Evolutionary conservation across 1,284 basidiomycete species (phyloP).

Genomic region (Apiotrichum mycotoxinovorans): DNA sequence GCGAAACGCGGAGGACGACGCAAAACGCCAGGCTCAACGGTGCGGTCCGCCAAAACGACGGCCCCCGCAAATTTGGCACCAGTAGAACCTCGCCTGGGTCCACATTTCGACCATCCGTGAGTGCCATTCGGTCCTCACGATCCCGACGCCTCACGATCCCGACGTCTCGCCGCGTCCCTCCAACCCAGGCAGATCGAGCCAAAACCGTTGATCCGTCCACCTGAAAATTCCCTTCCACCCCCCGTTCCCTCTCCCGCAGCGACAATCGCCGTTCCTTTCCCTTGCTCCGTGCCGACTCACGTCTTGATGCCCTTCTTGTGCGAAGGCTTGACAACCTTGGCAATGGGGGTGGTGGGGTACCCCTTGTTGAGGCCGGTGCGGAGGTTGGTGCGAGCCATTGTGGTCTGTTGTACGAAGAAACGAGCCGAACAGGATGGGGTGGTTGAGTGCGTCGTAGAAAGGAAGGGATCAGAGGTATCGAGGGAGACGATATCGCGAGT

Average conservation of each 20-base stretch:
- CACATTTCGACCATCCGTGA: no score
- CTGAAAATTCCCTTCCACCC: no score
- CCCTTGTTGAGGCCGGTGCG: slow-evolving; percentile 89
- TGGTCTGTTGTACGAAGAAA: slow-evolving; percentile 3
- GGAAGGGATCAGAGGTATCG: background rate
- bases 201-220: no score
- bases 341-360: slow-evolving; percentile 83
- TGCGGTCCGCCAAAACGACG: no score
- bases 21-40: no score
- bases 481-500: background rate
- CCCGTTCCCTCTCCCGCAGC: background rate
- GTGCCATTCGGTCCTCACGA: no score
- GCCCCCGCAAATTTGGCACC: no score
- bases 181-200: no score
- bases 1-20: no score
- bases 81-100: no score
- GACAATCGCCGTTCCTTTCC: background rate
- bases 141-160: no score
- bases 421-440: background rate
- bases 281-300: slow-evolving; percentile 29
- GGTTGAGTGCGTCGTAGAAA: background rate
- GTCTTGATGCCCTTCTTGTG: slow-evolving; percentile 84
- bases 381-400: slow-evolving; percentile 61
- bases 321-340: slow-evolving; percentile 73
- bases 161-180: no score